Conservation (phyloP, 345 rosid genomes). For the Melastoma malabathricum region DNA sequence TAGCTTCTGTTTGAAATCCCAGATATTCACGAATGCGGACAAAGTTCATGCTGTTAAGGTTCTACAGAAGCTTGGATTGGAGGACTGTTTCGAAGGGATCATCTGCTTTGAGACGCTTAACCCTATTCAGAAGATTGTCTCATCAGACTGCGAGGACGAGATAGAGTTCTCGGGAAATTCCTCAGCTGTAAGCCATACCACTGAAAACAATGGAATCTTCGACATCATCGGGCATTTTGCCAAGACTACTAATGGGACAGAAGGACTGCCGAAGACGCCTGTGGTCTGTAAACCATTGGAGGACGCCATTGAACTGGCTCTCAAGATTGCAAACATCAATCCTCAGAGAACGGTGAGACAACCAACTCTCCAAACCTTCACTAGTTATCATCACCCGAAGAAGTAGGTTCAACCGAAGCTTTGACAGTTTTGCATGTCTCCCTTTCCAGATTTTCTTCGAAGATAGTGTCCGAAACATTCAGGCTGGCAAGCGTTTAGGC, state of each 20-base stretch:
- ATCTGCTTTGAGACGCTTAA: slow-evolving; percentile 90
- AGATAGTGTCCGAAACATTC: slow-evolving; percentile 71
- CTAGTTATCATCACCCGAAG: no score
- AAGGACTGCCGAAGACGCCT: slow-evolving; percentile 49
- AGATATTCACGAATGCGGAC: slow-evolving; percentile 96
- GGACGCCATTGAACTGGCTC: slow-evolving; percentile 41
- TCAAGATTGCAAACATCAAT: slow-evolving; percentile 43
- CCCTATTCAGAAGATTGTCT: slow-evolving; percentile 28
- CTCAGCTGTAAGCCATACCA: not conserved
- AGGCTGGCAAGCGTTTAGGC: slow-evolving; percentile 64
- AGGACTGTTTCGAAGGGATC: slow-evolving; percentile 88
- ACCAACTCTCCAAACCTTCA: not conserved
- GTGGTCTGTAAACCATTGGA: slow-evolving; percentile 67
- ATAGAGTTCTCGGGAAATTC: slow-evolving; percentile 21
- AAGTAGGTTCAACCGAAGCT: no score
- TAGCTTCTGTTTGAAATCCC: not conserved
- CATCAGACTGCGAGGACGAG: slow-evolving; percentile 40
- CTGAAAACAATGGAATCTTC: slow-evolving; percentile 19
- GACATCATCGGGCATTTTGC: slow-evolving; percentile 50
- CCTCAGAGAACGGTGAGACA: slow-evolving; percentile 63
- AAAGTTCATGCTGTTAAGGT: slow-evolving; percentile 55
- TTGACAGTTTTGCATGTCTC: not conserved
- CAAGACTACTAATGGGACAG: slow-evolving; percentile 17
- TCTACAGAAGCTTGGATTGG: slow-evolving; percentile 60
- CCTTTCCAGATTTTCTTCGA: slow-evolving; percentile 60